Percentiles rank a stretch among this genome's conserved stretches.
phyloP scores from a whole-genome alignment of 2,329 filamentous ascomycete genomes.

The Trichoderma cornu-damae region DNA sequence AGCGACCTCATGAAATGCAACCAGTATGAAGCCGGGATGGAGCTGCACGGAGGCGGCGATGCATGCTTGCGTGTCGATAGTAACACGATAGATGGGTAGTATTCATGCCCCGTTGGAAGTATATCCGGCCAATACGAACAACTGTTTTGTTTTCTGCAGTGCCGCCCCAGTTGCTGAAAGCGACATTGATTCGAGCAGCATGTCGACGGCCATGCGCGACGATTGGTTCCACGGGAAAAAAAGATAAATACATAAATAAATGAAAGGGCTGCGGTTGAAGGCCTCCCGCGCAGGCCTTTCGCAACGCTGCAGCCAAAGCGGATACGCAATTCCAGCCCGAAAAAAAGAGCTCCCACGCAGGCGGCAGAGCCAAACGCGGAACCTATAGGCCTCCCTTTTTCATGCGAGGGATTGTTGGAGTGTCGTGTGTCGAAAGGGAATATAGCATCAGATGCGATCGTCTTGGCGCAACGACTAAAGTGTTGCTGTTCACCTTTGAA shows the following conservation, averaged over 20 bases:
- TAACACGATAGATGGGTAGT: neutral
- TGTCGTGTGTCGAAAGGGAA: no score
- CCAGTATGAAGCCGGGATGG: neutral
- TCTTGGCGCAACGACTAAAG: no score
- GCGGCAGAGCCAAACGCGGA: no score
- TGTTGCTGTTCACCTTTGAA: no score
- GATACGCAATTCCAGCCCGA: neutral
- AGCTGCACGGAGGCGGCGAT: neutral
- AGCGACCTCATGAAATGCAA: neutral
- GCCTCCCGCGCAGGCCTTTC: neutral
- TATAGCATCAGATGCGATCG: no score
- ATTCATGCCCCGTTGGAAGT: neutral
- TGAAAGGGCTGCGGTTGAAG: no score
- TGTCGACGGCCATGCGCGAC: no score
- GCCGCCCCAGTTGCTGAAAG: no score
- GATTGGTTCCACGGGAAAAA: no score
- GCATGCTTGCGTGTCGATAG: neutral
- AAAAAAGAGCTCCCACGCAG: neutral
- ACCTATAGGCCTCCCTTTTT: no score
- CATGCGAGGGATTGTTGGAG: no score
- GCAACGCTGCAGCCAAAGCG: neutral
- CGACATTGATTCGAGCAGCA: neutral
- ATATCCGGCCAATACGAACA: neutral
- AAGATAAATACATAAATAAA: no score
- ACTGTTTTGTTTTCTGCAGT: neutral